Conservation (phyloP, 352 stramenopile genomes). For the Aphanomyces cochlioides region DNA sequence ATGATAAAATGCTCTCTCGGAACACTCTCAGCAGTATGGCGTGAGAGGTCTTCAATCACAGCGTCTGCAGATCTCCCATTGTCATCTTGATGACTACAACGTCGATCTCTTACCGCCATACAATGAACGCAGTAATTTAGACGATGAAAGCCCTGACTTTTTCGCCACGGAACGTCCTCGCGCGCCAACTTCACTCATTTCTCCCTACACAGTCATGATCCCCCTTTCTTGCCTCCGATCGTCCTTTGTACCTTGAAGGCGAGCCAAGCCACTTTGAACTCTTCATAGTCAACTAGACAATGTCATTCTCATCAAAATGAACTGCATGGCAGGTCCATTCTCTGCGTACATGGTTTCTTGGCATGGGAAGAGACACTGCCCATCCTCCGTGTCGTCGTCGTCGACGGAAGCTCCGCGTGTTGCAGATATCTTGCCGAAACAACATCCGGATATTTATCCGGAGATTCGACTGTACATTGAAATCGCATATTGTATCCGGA, state of each 20-base stretch:
- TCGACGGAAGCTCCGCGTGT: neutral
- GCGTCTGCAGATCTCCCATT: conserved; percentile 11
- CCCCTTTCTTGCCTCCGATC: too few species aligned
- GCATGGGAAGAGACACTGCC: neutral
- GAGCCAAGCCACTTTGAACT: conserved; percentile 83
- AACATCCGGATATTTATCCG: neutral
- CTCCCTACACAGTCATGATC: neutral
- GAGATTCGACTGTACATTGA: neutral
- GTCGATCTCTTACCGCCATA: conserved; percentile 52
- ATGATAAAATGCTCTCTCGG: conserved; percentile 74
- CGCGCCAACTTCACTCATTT: conserved; percentile 19
- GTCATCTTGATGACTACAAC: neutral
- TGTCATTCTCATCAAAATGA: conserved; percentile 3
- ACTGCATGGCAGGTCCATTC: neutral
- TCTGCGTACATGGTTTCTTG: conserved; percentile 16
- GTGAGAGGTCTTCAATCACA: conserved; percentile 56
- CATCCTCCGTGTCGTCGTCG: neutral
- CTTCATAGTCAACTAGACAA: conserved; percentile 53
- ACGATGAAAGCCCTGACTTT: conserved; percentile 66
- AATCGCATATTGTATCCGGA: too few species aligned
- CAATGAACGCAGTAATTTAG: conserved; percentile 68
- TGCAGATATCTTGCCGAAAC: neutral
- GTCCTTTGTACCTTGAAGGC: conserved; percentile 65
- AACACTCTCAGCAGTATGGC: conserved; percentile 52
- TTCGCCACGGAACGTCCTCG: conserved; percentile 51